Conservation (phyloP, 805 yeast species). For the Maudiozyma pseudohumilis region DNA sequence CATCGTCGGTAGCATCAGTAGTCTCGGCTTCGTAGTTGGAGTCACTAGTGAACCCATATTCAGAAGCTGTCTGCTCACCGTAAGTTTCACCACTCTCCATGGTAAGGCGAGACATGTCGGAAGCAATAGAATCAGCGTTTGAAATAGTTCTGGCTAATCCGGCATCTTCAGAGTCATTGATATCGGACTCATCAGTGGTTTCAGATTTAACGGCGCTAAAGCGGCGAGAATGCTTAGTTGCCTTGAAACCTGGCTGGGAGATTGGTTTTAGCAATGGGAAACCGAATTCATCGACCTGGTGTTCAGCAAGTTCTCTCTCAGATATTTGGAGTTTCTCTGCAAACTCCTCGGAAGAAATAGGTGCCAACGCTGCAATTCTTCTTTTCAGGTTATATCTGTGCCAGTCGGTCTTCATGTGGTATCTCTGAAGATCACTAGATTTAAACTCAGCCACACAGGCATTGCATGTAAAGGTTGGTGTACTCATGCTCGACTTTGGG, state of each 20-base stretch:
- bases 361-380: constrained; percentile 75
- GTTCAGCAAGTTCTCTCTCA: constrained; percentile 21
- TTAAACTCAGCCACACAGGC: constrained; percentile 78
- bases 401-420: constrained; percentile 97
- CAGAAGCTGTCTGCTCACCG: constrained; percentile 42
- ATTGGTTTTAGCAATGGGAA: constrained; percentile 29
- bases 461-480: constrained; percentile 59
- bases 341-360: constrained; percentile 49
- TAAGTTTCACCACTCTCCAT: constrained; percentile 28
- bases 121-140: constrained; percentile 45
- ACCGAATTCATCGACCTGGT: constrained; percentile 33
- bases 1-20: constrained; percentile 26
- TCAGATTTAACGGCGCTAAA: neutral
- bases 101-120: constrained; percentile 41
- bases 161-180: neutral
- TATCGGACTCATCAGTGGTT: neutral
- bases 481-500: constrained; percentile 10
- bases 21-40: constrained; percentile 28
- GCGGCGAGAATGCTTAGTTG: neutral
- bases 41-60: constrained; percentile 36
- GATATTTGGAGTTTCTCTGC: constrained; percentile 33
- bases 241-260: neutral
- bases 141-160: constrained; percentile 32
- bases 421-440: constrained; percentile 74
- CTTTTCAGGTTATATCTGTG: constrained; percentile 92